Percentiles rank a stretch among this genome's conserved stretches.
Conservation (phyloP, 2,329 filamentous ascomycete species). For the Akanthomyces muscarius region DNA sequence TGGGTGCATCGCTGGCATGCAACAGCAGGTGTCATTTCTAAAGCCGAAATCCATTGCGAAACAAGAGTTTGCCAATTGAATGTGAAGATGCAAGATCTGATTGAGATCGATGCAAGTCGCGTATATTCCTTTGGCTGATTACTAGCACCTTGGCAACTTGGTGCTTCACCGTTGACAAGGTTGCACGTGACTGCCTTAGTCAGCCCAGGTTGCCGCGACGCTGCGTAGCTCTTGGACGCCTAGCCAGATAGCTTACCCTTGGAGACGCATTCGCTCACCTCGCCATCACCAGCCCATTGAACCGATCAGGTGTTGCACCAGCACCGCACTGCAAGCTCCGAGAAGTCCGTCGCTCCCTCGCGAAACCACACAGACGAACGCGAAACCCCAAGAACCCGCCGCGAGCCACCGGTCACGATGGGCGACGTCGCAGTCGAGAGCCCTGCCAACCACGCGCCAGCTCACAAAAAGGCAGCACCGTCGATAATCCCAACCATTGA, state of each 20-base stretch:
- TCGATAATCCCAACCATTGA: conserved; percentile 87
- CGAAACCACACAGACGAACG: not conserved
- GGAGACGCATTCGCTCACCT: not conserved
- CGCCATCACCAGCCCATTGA: conserved; percentile 1
- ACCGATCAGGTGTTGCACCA: not conserved
- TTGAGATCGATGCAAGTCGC: not conserved
- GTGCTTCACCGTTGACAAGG: not conserved
- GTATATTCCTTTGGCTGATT: too few relatives aligned
- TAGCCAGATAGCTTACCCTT: conserved; percentile 9
- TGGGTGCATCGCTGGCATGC: too few relatives aligned
- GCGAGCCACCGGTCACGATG: conserved; percentile 51
- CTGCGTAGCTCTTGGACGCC: conserved; percentile 17
- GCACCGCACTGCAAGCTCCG: not conserved
- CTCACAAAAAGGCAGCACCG: conserved; percentile 75
- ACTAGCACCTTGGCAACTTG: not conserved
- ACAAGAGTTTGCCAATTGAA: too few relatives aligned
- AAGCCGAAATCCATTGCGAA: too few relatives aligned
- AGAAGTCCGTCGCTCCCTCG: not conserved
- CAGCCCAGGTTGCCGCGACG: conserved; percentile 7
- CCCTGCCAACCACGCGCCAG: conserved; percentile 66
- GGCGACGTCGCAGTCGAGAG: conserved; percentile 83
- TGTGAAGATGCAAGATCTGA: not conserved
- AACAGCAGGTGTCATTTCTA: too few relatives aligned
- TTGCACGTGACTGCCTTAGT: conserved; percentile 14
- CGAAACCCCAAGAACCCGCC: not conserved